Evolutionary conservation across 306 rosid species (phyloP).

Genomic region (Arachis hypogaea): DNA sequence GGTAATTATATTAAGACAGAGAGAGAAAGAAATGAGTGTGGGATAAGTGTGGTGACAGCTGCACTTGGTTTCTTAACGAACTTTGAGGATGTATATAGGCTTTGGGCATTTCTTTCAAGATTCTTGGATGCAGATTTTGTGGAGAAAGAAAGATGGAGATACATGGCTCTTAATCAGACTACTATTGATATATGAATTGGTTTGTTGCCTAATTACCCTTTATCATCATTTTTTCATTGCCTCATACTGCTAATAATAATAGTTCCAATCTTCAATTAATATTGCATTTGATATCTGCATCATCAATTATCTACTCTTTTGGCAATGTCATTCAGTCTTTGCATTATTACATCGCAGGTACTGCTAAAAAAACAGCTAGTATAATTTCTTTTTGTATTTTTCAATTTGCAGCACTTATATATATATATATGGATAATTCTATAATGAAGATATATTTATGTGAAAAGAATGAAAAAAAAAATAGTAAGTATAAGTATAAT

Average conservation of each 20-base stretch:
- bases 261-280: background rate
- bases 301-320: background rate
- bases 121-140: constrained; percentile 77
- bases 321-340: too few relatives aligned
- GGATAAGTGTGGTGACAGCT: constrained; percentile 50
- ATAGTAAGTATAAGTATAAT: too few relatives aligned
- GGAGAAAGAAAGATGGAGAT: constrained; percentile 75
- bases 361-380: too few relatives aligned
- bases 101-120: constrained; percentile 71
- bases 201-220: background rate
- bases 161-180: constrained; percentile 63
- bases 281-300: background rate
- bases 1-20: background rate
- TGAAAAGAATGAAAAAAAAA: too few relatives aligned
- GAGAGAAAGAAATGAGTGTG: constrained; percentile 4
- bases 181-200: constrained; percentile 50
- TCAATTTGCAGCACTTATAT: too few relatives aligned
- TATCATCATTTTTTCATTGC: background rate
- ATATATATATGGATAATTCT: too few relatives aligned
- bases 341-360: too few relatives aligned
- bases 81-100: constrained; percentile 62
- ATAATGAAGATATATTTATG: too few relatives aligned
- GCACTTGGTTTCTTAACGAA: constrained; percentile 57
- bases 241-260: background rate
- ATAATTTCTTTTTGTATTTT: too few relatives aligned